These are phyloP conservation scores for Phytophthora megakarya DNA, from an alignment of 352 stramenopile genomes.

Conservation along the genomic window DNA sequence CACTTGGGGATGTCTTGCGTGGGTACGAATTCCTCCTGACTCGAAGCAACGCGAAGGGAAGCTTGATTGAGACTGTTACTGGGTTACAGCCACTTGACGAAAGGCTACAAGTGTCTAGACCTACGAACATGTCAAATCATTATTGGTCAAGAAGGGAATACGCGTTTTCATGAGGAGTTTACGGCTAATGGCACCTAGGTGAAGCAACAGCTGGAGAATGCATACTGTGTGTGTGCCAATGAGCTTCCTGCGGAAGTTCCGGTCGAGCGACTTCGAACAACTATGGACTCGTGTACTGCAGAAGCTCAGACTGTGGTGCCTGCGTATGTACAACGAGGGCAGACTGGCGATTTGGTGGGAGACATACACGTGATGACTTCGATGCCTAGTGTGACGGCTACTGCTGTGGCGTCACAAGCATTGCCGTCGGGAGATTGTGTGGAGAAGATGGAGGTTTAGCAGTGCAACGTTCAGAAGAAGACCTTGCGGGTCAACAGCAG, in stretches of 20 bases:
- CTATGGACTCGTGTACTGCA: neutral
- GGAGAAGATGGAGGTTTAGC: too few species aligned
- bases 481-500: too few species aligned
- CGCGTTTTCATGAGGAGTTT: slow-evolving; percentile 4
- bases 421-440: too few species aligned
- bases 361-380: too few species aligned
- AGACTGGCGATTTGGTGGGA: too few species aligned
- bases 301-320: neutral
- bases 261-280: neutral
- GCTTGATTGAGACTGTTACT: neutral
- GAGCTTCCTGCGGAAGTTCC: neutral
- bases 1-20: slow-evolving; percentile 3
- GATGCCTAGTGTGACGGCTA: too few species aligned
- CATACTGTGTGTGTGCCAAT: neutral
- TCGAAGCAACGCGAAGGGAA: slow-evolving; percentile 1
- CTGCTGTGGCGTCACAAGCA: too few species aligned
- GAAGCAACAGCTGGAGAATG: slow-evolving; percentile 10
- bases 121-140: neutral
- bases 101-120: slow-evolving; percentile 11
- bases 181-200: slow-evolving; percentile 9
- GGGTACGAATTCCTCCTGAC: slow-evolving; percentile 7
- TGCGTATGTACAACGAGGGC: too few species aligned
- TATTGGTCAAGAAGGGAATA: slow-evolving; percentile 1
- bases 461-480: too few species aligned
- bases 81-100: slow-evolving; percentile 6